Conservation (phyloP, 805 yeast species). For the Suhomyces pyralidae region DNA sequence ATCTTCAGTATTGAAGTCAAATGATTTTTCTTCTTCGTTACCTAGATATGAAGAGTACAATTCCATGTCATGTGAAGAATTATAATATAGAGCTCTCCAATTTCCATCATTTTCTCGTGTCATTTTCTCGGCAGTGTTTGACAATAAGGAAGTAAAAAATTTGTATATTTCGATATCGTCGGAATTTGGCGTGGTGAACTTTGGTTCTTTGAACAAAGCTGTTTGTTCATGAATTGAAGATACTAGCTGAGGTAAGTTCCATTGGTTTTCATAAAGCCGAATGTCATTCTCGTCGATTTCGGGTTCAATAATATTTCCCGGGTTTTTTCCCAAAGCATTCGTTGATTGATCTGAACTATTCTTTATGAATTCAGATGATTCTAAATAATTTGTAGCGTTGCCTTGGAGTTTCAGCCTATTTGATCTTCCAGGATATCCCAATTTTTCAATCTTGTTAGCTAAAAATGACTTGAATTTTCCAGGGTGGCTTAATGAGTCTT, state of each 20-base stretch:
- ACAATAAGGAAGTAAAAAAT: slow-evolving; percentile 9
- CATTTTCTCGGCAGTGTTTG: background rate
- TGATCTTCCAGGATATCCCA: slow-evolving; percentile 14
- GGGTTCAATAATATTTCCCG: background rate
- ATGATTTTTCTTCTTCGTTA: slow-evolving; percentile 17
- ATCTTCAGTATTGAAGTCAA: slow-evolving; percentile 25
- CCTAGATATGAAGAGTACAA: slow-evolving; percentile 26
- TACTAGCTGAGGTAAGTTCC: background rate
- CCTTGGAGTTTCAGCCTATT: background rate
- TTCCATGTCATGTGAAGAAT: slow-evolving; percentile 16
- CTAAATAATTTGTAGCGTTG: background rate
- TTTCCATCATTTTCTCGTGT: slow-evolving; percentile 1
- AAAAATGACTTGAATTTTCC: slow-evolving; percentile 19
- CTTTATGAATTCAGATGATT: background rate
- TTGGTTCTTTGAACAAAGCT: background rate
- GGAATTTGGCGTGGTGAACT: background rate
- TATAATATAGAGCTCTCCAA: background rate
- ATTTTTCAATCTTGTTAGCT: slow-evolving; percentile 21
- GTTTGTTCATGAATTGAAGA: background rate
- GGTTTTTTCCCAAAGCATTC: background rate
- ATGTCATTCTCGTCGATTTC: slow-evolving; percentile 2
- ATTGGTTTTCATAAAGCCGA: slow-evolving; percentile 5
- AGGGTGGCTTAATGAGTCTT: background rate
- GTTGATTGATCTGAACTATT: background rate
- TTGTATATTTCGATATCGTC: slow-evolving; percentile 14